Percentiles rank a stretch among this genome's conserved stretches.
Evolutionary conservation across 176 grass and related monocot genomes (phyloP).

Genomic region (Avena eriantha): DNA sequence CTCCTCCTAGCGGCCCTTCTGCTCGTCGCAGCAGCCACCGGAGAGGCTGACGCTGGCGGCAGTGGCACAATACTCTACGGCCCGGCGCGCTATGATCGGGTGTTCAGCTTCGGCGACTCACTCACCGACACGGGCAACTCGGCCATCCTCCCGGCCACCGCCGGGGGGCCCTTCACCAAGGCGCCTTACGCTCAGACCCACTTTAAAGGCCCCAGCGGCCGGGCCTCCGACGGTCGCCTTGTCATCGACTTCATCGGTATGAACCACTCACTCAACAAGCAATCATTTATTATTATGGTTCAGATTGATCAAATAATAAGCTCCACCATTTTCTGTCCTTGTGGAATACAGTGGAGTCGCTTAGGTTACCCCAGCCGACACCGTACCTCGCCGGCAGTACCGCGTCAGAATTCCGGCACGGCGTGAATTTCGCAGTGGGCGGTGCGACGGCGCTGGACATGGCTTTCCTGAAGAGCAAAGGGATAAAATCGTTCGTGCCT

Average conservation of each 20-base stretch:
- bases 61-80: too few species aligned
- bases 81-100: too few species aligned
- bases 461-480: constrained; percentile 34
- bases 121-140: constrained; percentile 6
- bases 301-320: neutral
- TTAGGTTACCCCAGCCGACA: constrained; percentile 37
- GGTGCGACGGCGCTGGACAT: constrained; percentile 56
- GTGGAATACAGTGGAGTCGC: constrained; percentile 22
- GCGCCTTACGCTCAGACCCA: constrained; percentile 18
- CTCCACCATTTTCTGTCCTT: neutral
- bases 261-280: too few species aligned
- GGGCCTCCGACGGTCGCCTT: constrained; percentile 33
- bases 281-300: neutral
- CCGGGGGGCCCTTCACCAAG: neutral
- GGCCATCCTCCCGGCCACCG: neutral
- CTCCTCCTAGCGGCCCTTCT: too few species aligned
- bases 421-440: constrained; percentile 62
- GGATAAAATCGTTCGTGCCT: constrained; percentile 40
- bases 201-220: constrained; percentile 21
- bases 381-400: constrained; percentile 57
- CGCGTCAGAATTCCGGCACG: constrained; percentile 40
- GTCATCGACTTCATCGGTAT: constrained; percentile 51
- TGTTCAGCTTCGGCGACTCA: too few species aligned
- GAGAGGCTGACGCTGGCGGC: too few species aligned
- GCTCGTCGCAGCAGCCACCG: too few species aligned